Conservation (phyloP, 164 flowering plant species). For the Annona cherimola region DNA sequence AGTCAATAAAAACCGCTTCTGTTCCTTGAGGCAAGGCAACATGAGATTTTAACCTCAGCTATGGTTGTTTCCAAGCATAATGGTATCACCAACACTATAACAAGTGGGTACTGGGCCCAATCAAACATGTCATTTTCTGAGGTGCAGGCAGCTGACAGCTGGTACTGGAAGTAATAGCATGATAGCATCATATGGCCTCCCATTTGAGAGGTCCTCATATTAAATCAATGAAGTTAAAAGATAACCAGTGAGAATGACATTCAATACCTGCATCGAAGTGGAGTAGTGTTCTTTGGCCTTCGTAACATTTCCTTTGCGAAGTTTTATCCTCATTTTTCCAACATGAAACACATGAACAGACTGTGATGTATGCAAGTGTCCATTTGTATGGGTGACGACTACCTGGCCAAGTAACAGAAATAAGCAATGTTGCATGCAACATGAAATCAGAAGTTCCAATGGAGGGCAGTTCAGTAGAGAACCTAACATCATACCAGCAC, state of each 20-base stretch:
- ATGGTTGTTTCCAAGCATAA: too few species aligned
- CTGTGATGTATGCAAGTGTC: slow-evolving; percentile 55
- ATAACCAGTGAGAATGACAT: neutral
- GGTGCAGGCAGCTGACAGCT: neutral
- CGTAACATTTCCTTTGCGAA: slow-evolving; percentile 72
- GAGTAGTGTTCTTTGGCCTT: slow-evolving; percentile 85
- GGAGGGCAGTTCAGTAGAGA: too few species aligned
- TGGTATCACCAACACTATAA: too few species aligned
- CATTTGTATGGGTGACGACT: slow-evolving; percentile 81
- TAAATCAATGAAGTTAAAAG: neutral
- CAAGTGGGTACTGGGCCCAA: too few species aligned
- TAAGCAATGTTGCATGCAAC: too few species aligned
- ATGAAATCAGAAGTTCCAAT: too few species aligned
- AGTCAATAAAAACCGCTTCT: too few species aligned
- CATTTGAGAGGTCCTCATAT: neutral
- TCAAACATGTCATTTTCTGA: too few species aligned
- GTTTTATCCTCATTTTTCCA: slow-evolving; percentile 95
- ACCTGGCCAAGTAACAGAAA: slow-evolving; percentile 46
- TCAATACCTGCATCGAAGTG: slow-evolving; percentile 56
- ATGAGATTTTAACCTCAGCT: too few species aligned
- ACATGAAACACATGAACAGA: slow-evolving; percentile 77
- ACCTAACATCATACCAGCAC: too few species aligned
- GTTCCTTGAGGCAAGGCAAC: too few species aligned
- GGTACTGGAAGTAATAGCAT: neutral
- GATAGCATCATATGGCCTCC: neutral